Evolutionary conservation across 2,329 filamentous ascomycete genomes (phyloP), one percentile per base, ranked within the genome.

Genomic region (Coccinonectria pachysandricola): DNA sequence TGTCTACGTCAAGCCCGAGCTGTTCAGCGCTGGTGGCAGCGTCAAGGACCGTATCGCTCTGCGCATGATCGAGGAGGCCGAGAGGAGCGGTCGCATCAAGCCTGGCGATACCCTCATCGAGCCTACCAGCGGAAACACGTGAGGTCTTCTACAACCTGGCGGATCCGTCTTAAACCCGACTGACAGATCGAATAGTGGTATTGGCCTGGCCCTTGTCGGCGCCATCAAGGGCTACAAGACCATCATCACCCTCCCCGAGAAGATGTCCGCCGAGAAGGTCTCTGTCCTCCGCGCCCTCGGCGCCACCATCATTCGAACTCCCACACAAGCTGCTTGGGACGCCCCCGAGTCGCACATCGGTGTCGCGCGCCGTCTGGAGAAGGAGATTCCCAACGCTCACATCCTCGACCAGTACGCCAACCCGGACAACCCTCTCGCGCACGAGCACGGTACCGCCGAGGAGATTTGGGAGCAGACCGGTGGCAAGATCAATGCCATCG

Each of bases 261-360:
- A 98, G 68, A 98, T 98, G 91, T 95, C 86, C 2, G 82, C 86
- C 24, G 91, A 98, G 60, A 98, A 98, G 60, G 91, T 98, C 19
- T 81, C 88, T 3, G 91, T 98, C 15, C 70, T 98, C 36, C 82
- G 86, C 45, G 88, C 91, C 15, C 71, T 98, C 27, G 88, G 88
- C 39, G 91, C 91, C 21, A 95, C 92, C 50, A 96, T 98, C 58
- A 95, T 98, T 54, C 79, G 91, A 28, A 98, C 91, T 4, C 91
- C 91, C 13, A 98, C 87, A 17, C 85, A 93, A 57, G 91, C 91
- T 19, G 88, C 91, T 21, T 96, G 75, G 65, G 91, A 98, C 57
- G 79, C 76, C 19, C 91, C 91, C 29, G 91, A 98, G 62, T 92
- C 83, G 29, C 91, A 98, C 56, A 98, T 98, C 48, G 91, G 91